Conservation (phyloP, 1,284 basidiomycete genomes). For the Hypsizygus ulmarius region DNA sequence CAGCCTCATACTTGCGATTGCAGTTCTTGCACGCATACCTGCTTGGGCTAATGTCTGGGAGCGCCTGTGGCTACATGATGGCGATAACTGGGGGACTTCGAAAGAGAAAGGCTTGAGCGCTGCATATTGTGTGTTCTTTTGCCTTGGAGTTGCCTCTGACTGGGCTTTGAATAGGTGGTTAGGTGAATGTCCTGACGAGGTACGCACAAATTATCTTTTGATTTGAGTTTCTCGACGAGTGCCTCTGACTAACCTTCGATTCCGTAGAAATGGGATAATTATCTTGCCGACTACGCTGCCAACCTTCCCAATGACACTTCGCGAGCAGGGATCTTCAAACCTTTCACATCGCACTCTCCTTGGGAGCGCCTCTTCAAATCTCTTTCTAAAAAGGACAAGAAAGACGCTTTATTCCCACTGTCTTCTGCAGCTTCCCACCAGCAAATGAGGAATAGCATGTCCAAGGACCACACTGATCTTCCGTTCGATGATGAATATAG, state of each 20-base stretch:
- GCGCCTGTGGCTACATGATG: conserved; percentile 50
- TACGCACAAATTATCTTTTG: conserved; percentile 26
- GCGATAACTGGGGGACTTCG: conserved; percentile 48
- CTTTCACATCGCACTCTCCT: conserved; percentile 38
- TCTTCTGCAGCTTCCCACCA: not conserved
- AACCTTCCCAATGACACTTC: conserved; percentile 43
- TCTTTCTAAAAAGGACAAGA: conserved; percentile 19
- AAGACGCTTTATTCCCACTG: conserved; percentile 25
- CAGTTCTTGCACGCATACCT: conserved; percentile 48
- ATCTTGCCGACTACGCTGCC: conserved; percentile 56
- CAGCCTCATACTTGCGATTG: conserved; percentile 50
- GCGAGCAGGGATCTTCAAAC: conserved; percentile 47
- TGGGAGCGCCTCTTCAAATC: conserved; percentile 48
- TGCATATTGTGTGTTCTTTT: conserved; percentile 52
- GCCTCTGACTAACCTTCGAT: not conserved
- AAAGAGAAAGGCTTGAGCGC: conserved; percentile 59
- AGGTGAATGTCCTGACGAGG: conserved; percentile 69
- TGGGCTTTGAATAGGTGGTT: conserved; percentile 53
- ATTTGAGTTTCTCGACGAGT: conserved; percentile 7
- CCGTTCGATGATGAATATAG: conserved; percentile 12
- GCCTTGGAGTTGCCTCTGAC: conserved; percentile 46
- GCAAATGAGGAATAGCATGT: conserved; percentile 12
- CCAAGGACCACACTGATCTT: conserved; percentile 14
- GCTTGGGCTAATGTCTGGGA: conserved; percentile 64
- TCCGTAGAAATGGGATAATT: conserved; percentile 63